These are phyloP conservation scores for Saccharomyces hybrid DNA, from an alignment of 1,139 yeast genomes.

Conservation along the genomic window DNA sequence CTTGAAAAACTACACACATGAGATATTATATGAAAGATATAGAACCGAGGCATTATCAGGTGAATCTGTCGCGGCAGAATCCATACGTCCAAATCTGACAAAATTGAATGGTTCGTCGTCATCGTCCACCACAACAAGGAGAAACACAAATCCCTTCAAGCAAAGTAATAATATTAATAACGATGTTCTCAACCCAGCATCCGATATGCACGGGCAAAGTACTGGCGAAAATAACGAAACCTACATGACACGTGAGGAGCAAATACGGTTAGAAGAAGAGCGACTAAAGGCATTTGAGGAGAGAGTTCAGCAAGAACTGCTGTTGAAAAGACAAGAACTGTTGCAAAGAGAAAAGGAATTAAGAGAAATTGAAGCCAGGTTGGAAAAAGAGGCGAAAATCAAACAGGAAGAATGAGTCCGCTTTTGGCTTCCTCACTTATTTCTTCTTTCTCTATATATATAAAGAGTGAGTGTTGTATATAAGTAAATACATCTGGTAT, in stretches of 20 bases:
- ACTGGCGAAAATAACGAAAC: constrained; percentile 30
- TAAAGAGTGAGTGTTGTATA: background rate
- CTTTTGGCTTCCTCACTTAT: background rate
- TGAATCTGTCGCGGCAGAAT: constrained; percentile 12
- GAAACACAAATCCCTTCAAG: constrained; percentile 4
- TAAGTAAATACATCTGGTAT: background rate
- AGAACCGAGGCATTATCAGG: constrained; percentile 83
- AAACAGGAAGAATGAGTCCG: constrained; percentile 14
- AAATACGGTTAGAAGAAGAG: constrained; percentile 72
- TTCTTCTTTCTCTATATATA: background rate
- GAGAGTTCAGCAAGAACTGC: constrained; percentile 83
- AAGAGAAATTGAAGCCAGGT: constrained; percentile 69
- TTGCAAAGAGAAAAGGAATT: constrained; percentile 85
- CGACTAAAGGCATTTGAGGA: constrained; percentile 72
- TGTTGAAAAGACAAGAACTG: constrained; percentile 76
- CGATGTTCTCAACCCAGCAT: constrained; percentile 3
- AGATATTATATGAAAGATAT: constrained; percentile 82
- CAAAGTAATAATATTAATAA: constrained; percentile 3
- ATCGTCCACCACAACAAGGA: constrained; percentile 7
- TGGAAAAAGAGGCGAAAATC: constrained; percentile 44
- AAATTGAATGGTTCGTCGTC: constrained; percentile 8
- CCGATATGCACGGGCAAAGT: constrained; percentile 12
- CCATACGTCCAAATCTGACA: background rate
- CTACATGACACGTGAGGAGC: constrained; percentile 67
- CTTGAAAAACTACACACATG: constrained; percentile 88